Percentiles rank a stretch among this genome's conserved stretches.
These are phyloP conservation scores for Botrytis fragariae DNA, from an alignment of 2,329 filamentous ascomycete genomes.

Conservation along the genomic window DNA sequence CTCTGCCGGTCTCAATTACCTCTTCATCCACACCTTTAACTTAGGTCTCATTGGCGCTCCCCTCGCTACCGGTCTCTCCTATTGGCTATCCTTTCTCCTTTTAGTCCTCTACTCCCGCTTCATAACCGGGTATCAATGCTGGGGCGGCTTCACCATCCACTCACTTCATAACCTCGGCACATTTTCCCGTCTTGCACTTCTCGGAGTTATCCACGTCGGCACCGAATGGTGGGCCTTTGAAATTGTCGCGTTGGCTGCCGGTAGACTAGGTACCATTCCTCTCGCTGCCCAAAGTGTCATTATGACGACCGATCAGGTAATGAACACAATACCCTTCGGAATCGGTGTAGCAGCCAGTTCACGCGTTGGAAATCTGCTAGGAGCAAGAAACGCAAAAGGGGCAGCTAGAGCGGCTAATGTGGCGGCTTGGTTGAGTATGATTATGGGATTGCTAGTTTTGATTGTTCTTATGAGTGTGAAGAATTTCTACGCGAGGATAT, in stretches of 20 bases:
- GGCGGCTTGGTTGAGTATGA: constrained; percentile 69
- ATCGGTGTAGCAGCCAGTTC: constrained; percentile 78
- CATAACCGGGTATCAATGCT: constrained; percentile 69
- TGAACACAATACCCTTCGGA: constrained; percentile 79
- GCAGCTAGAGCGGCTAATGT: constrained; percentile 72
- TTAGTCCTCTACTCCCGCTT: constrained; percentile 72
- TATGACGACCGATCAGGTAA: constrained; percentile 84
- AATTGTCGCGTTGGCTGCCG: constrained; percentile 80
- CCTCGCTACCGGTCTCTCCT: constrained; percentile 77
- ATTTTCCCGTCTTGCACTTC: constrained; percentile 70
- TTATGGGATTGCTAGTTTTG: constrained; percentile 67
- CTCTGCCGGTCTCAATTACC: constrained; percentile 75
- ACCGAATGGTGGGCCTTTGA: constrained; percentile 97
- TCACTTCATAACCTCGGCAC: constrained; percentile 65
- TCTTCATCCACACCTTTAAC: constrained; percentile 70
- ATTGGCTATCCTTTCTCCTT: constrained; percentile 79
- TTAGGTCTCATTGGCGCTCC: constrained; percentile 77
- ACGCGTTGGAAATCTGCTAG: constrained; percentile 76
- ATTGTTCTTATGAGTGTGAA: constrained; percentile 67
- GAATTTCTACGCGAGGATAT: constrained; percentile 71
- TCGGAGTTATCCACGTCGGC: constrained; percentile 80
- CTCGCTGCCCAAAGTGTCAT: constrained; percentile 83
- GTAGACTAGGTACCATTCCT: constrained; percentile 73
- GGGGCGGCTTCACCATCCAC: constrained; percentile 68
- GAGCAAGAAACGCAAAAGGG: constrained; percentile 61